A percentile compares a stretch with the other conserved stretches of the same genome.
These are phyloP conservation scores for Pinus tabuliformis DNA, from an alignment of 75 land plant genomes.

Conservation along the genomic window DNA sequence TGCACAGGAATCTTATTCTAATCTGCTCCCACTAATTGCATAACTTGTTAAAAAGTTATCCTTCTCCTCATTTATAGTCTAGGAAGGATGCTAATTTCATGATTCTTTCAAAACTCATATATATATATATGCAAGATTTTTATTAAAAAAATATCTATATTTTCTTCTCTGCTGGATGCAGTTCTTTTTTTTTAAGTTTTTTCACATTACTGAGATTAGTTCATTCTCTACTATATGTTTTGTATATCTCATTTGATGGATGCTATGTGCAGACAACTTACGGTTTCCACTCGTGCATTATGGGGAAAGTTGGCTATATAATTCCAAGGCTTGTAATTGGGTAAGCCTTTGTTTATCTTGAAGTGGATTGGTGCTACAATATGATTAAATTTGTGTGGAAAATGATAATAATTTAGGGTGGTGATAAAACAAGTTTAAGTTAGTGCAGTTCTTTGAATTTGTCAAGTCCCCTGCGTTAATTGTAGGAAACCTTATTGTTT, in stretches of 20 bases:
- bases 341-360: constrained; percentile 25
- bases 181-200: too few species aligned
- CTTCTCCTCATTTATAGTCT: neutral
- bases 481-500: neutral
- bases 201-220: neutral
- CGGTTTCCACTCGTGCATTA: constrained; percentile 67
- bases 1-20: too few species aligned
- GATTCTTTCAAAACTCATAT: neutral
- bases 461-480: neutral
- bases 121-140: neutral
- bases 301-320: constrained; percentile 39
- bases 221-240: neutral
- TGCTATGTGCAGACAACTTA: constrained; percentile 42
- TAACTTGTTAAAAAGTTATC: too few species aligned
- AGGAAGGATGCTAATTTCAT: neutral
- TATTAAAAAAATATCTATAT: too few species aligned
- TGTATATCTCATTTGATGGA: neutral
- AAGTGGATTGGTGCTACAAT: neutral
- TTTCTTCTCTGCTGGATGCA: too few species aligned
- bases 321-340: constrained; percentile 56
- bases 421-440: neutral
- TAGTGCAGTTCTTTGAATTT: neutral
- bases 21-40: too few species aligned
- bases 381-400: neutral
- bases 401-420: neutral